phyloP scores from a whole-genome alignment of 768 basidiomycete genomes.

The Tulasnella sp. region DNA sequence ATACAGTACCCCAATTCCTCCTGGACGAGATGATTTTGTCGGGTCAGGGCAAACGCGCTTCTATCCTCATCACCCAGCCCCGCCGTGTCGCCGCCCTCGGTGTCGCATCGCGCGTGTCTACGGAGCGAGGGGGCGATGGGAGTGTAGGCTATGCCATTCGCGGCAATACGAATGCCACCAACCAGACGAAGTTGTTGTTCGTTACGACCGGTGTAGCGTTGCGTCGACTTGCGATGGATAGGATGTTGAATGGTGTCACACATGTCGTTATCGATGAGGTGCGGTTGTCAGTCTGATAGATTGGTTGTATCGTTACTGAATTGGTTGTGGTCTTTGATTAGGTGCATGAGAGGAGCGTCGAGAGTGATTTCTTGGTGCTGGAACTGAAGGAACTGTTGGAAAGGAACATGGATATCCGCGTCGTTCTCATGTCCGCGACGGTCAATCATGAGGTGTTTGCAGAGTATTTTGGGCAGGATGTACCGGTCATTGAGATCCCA shows the following conservation, averaged over 20 bases:
- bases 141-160: constrained; percentile 83
- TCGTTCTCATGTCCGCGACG: constrained; percentile 82
- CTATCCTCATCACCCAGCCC: constrained; percentile 81
- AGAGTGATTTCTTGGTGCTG: constrained; percentile 78
- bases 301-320: background rate
- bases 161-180: constrained; percentile 60
- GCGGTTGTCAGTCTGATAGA: constrained; percentile 15
- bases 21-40: constrained; percentile 65
- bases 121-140: constrained; percentile 63
- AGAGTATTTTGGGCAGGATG: constrained; percentile 67
- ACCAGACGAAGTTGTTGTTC: constrained; percentile 65
- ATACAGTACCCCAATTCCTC: constrained; percentile 74
- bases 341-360: constrained; percentile 88
- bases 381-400: constrained; percentile 66
- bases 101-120: constrained; percentile 74
- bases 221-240: constrained; percentile 59
- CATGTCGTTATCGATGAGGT: constrained; percentile 91
- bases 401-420: constrained; percentile 52
- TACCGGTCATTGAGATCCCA: constrained; percentile 73
- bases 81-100: constrained; percentile 80
- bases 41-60: constrained; percentile 47
- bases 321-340: constrained; percentile 23
- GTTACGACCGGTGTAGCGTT: constrained; percentile 93
- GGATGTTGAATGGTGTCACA: constrained; percentile 48
- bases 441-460: constrained; percentile 83